Evolutionary conservation across 1,284 basidiomycete species (phyloP), one percentile per base, ranked within the genome.

Genomic region (Ceratobasidium sp.): DNA sequence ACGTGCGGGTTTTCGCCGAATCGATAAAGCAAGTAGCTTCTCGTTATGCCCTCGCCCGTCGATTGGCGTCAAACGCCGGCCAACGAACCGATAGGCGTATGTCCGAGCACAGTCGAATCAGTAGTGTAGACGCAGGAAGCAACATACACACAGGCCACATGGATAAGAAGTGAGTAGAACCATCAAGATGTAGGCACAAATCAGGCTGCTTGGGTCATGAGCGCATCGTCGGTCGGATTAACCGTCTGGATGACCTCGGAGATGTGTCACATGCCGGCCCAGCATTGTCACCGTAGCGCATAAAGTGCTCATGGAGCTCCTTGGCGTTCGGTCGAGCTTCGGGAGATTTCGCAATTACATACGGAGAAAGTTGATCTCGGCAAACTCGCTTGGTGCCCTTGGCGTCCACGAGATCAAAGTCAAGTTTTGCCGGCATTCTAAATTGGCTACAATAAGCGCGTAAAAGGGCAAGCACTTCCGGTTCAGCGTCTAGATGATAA

Each of bases 1-100:
- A 66, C 29, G 41, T 34, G 64, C 64, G 49, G 64, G 27, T 54
- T 66, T 66, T 66, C 64, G 29, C 64, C 64, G 64, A 66, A 31
- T 39, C 29, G 6, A 64, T 64, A 46, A 31, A 64, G 62, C n/a
- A 22, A 22, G 24, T 41, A 29, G 8, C 11, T 64, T 31, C 62
- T 49, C 13, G 62, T 46, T 4, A n/a, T 39, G 41, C 22, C 14
- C 31, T 16, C 56, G 19, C 22, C 41, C 14, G 22, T 14, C 14
- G 34, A 22, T 19, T 53, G 64, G 53, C 64, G 48, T 66, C 64
- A 66, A 66, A 48, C 22, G 8, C 24, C 58, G 34, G 34, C 58
- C n/a, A 61, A n/a, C n/a, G 58, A 43, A 61, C 58, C 39, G 34
- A 61, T 43, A 61, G 39, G 39, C 56, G 27, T 39, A n/a, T 43